phyloP scores from a whole-genome alignment of 345 rosid genomes.

The Gossypium thurberi region DNA sequence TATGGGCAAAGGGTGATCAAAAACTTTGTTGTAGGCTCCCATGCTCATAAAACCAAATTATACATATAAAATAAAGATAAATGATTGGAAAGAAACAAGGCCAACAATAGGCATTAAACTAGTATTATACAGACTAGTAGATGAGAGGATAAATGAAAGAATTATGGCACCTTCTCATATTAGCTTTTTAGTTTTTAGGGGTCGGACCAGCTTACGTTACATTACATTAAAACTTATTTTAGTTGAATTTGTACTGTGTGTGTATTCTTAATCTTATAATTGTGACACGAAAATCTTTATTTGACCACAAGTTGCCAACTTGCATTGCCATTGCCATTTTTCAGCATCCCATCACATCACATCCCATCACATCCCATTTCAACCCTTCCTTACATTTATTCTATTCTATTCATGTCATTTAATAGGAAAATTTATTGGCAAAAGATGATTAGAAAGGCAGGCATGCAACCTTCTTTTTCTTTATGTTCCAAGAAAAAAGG shows the following conservation, averaged over 20 bases:
- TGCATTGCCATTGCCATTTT: conserved; percentile 13
- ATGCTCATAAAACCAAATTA: background rate
- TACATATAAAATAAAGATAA: background rate
- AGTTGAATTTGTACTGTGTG: background rate
- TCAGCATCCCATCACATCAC: conserved; percentile 17
- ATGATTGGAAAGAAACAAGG: conserved; percentile 3
- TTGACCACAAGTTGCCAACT: conserved; percentile 14
- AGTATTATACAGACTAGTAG: conserved; percentile 14
- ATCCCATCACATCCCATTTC: conserved; percentile 1
- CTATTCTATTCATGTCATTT: background rate
- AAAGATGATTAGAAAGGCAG: background rate
- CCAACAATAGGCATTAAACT: conserved; percentile 15
- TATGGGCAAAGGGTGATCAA: background rate
- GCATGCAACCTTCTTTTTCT: background rate
- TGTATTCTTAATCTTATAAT: background rate
- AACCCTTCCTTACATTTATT: background rate
- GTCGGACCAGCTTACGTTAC: conserved; percentile 12
- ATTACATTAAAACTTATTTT: background rate
- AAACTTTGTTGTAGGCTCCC: background rate
- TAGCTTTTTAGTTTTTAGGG: background rate
- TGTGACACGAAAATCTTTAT: background rate
- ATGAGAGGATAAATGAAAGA: conserved; percentile 12
- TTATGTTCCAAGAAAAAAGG: background rate
- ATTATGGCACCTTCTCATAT: background rate
- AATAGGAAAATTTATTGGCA: background rate